phyloP scores from a whole-genome alignment of 1,284 basidiomycete species.

The Sporisorium scitamineum region DNA sequence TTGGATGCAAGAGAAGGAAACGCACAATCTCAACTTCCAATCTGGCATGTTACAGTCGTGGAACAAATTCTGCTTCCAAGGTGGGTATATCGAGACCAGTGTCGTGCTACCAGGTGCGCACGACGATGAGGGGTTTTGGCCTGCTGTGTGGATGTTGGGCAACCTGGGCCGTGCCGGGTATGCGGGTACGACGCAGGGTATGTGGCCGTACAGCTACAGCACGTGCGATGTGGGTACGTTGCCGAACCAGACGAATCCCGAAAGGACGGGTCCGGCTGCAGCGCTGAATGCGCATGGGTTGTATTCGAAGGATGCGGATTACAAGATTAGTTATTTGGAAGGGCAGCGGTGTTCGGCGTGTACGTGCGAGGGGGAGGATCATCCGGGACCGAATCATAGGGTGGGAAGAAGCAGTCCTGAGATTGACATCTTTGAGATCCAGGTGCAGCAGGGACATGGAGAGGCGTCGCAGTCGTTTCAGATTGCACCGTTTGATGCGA shows the following conservation, averaged over 20 bases:
- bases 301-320: conserved; percentile 7
- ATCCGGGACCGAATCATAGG: conserved; percentile 27
- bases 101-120: conserved; percentile 49
- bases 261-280: conserved; percentile 39
- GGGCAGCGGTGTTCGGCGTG: conserved; percentile 54
- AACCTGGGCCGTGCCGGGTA: conserved; percentile 63
- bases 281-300: conserved; percentile 28
- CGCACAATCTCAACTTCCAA: conserved; percentile 62
- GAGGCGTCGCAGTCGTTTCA: conserved; percentile 63
- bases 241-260: conserved; percentile 52
- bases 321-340: conserved; percentile 37
- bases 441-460: conserved; percentile 56
- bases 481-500: conserved; percentile 66
- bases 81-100: conserved; percentile 56
- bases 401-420: conserved; percentile 66
- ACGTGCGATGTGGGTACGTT: conserved; percentile 63
- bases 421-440: conserved; percentile 69
- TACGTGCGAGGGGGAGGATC: conserved; percentile 58
- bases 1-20: conserved; percentile 39
- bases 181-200: conserved; percentile 61
- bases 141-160: conserved; percentile 62
- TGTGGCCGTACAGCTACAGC: conserved; percentile 69
- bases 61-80: conserved; percentile 67
- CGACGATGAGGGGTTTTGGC: conserved; percentile 71
- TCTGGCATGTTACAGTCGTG: conserved; percentile 62